Base-by-base conservation (phyloP, 768 basidiomycete species). In the Scleroderma bovista region DNA sequence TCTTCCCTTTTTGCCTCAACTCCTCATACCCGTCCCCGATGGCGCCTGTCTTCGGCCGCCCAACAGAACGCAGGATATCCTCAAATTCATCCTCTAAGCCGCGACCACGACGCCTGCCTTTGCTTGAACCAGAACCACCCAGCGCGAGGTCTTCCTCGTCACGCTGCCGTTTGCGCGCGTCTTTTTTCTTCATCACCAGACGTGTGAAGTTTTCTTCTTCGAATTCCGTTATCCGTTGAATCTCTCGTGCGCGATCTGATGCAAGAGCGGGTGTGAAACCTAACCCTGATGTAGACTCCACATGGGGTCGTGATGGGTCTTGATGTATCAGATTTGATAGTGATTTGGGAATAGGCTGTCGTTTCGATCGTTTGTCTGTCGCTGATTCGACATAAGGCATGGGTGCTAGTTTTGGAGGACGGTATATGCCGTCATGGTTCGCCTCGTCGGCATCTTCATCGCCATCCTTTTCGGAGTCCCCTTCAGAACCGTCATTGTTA, bases 121-220 rank as follows among this genome's bases (percentile, higher is more conserved):
- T 72, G 22, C 74, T 72, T n/a, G 74, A 73, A 1, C 74, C 71
- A 19, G 76, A 79, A 12, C 86, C 88, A 46, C 95, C 95, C 12
- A 97, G 72, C 16, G 91, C 91, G 53, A 97, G 69, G 55, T 91
- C 88, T 54, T 80, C 89, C 66, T 97, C 95, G 60, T 97, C 94
- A 52, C 80, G 75, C 46, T 65, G 69, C 17, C 94, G 76, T 40
- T 83, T 74, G 57, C 75, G 79, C 15, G 79, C 77, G 40, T 95
- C 93, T 60, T 82, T 84, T 75, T 97, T 97, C 64, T 85, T 88
- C 80, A 93, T 85, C 52, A 94, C 75, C 47, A 97, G 60, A 40
- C 95, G 84, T 33, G 88, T 89, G 70, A 97, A 91, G 67, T 95
- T 93, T 41, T 91, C 91, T 64, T 95, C 93, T 70, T 98, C 95